Percentiles rank a stretch among this genome's conserved stretches.
Evolutionary conservation across 352 stramenopile species (phyloP).

Genomic region (Globisporangium radiosum): DNA sequence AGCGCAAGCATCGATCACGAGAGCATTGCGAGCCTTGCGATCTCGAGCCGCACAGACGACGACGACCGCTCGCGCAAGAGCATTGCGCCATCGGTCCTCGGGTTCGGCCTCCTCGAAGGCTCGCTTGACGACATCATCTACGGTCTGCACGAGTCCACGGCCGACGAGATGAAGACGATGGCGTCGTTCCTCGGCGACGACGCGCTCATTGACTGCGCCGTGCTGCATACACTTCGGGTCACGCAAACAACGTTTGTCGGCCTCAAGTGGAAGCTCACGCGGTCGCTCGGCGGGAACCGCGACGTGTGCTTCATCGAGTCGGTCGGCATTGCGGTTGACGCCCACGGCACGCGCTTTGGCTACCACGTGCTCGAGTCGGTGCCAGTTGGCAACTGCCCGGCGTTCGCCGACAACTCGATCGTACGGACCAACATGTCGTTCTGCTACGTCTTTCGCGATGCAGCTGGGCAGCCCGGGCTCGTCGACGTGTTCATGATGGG

Average conservation of each 20-base stretch:
- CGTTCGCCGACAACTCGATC: conserved; percentile 74
- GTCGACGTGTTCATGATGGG: conserved; percentile 70
- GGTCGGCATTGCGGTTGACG: conserved; percentile 49
- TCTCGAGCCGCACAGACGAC: conserved; percentile 11
- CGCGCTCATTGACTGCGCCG: conserved; percentile 55
- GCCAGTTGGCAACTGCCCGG: conserved; percentile 43
- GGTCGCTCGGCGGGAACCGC: conserved; percentile 63
- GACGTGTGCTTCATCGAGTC: conserved; percentile 69
- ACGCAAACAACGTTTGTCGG: conserved; percentile 52
- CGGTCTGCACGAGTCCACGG: conserved; percentile 40
- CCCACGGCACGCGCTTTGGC: conserved; percentile 46
- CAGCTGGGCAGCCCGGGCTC: conserved; percentile 30
- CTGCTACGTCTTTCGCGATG: conserved; percentile 62
- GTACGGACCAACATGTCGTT: conserved; percentile 62
- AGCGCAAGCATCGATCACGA: conserved; percentile 17
- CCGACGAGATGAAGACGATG: conserved; percentile 56
- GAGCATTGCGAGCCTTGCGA: conserved; percentile 24
- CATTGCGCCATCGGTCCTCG: conserved; percentile 34
- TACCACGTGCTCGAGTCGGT: conserved; percentile 67
- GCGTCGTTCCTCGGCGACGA: conserved; percentile 41
- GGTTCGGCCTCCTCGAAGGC: conserved; percentile 37
- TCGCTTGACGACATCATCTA: conserved; percentile 51
- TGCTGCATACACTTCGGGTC: conserved; percentile 49
- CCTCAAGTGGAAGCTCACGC: conserved; percentile 69
- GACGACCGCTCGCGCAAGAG: conserved; percentile 23